Base-by-base conservation (phyloP, 2,329 filamentous ascomycete genomes). In the Cercospora sojina region DNA sequence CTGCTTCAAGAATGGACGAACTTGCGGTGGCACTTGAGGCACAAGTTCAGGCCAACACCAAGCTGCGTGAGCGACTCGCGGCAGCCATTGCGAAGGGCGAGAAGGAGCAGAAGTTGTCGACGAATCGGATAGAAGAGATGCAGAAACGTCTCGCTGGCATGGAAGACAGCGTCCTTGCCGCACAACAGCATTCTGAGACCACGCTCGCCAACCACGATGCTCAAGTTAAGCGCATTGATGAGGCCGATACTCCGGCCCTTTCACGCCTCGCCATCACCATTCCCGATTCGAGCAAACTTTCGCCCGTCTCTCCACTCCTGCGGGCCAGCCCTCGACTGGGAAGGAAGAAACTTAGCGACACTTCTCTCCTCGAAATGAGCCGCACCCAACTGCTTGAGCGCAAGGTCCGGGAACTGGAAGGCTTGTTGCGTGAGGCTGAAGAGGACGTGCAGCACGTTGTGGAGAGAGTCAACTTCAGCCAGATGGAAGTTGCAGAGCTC, bases 141-240 rank as follows among this genome's bases (percentile, higher is more conserved):
- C 93, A 98, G 77, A 86, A 86, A 68, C 90, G 89, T 65, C 88
- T 99, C 64, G 92, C 91, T 73, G 80, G 83, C 16, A 87, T 97
- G 59, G 95, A 98, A 77, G 93, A 98, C 68, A 87, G 90, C 73
- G 86, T 99, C 23, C 84, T 96, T 62, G 81, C 87, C 20, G 92
- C 94, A 1, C 94, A 98, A 78, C 89, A 92, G 64, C 87, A 90
- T 20, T 94, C 92, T 0, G 95, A 99, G 77, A 93, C 94, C 58
- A 89, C 89, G 43, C 87, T 98, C 65, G 82, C 87, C 51, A 89
- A 88, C 58, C 93, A 97, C 75, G 95, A 98, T 77, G 92, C 95
- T 41, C 93, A 97, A 79, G 86, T 97, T 41, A 82, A 86, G 18
- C 83, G 85, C 23, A 81, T 98, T 63, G 89, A 90, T 71, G 92